Percentiles rank a stretch among this genome's conserved stretches.
Conservation (phyloP, 2,329 filamentous ascomycete genomes). For the Gnomoniopsis sp. region DNA sequence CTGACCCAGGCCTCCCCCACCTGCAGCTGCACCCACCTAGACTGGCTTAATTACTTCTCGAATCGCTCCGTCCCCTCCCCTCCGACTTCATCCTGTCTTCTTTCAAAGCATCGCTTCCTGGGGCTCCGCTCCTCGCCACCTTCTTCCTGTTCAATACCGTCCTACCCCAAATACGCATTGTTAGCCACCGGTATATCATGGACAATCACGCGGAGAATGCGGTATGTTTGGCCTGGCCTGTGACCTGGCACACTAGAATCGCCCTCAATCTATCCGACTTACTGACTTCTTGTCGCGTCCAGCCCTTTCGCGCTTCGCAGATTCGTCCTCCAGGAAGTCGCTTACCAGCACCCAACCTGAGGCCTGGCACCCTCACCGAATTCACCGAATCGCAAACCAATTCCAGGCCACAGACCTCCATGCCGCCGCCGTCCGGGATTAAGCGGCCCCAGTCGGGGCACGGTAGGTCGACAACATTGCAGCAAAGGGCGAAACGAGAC, state of each 20-base stretch:
- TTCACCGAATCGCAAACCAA: slow-evolving; percentile 61
- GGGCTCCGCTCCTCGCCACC: slow-evolving; percentile 19
- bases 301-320: slow-evolving; percentile 23
- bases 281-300: neutral
- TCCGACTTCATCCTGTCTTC: slow-evolving; percentile 19
- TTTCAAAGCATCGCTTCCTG: slow-evolving; percentile 15
- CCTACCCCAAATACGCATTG: slow-evolving; percentile 19
- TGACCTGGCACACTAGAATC: neutral
- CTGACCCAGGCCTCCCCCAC: neutral
- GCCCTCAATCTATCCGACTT: neutral
- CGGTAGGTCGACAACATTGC: slow-evolving; percentile 23
- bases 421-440: slow-evolving; percentile 37
- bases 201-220: slow-evolving; percentile 31
- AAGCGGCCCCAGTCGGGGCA: slow-evolving; percentile 42
- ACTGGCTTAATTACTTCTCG: neutral
- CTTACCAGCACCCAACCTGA: slow-evolving; percentile 20
- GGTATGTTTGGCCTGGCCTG: slow-evolving; percentile 25
- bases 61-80: neutral
- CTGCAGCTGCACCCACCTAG: neutral
- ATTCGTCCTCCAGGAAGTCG: slow-evolving; percentile 20
- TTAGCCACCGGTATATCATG: slow-evolving; percentile 27
- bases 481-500: neutral
- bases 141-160: slow-evolving; percentile 18
- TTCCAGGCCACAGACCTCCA: slow-evolving; percentile 42
- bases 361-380: slow-evolving; percentile 41